These are phyloP conservation scores for Clonostachys rosea DNA, from an alignment of 2,329 filamentous ascomycete species.

Conservation along the genomic window DNA sequence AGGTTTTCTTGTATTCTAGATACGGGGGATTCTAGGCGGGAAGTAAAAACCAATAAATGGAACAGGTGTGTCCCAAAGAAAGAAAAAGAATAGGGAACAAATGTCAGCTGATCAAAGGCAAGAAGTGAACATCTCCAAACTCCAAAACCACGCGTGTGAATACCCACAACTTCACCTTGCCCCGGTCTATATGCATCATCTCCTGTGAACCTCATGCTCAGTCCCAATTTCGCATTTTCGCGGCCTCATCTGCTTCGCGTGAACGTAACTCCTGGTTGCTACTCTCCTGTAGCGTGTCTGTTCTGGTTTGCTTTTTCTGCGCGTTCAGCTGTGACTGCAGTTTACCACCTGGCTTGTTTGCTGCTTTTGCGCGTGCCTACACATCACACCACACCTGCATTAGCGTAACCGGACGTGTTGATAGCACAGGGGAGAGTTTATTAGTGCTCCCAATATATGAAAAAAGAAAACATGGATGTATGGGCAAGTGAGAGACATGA, in stretches of 20 bases:
- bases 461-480: no score
- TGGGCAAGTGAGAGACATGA: no score
- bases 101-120: no score
- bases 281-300: conserved; percentile 61
- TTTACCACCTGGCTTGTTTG: conserved; percentile 59
- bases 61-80: no score
- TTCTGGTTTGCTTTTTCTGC: conserved; percentile 70
- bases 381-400: neutral
- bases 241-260: conserved; percentile 62
- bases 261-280: conserved; percentile 62
- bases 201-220: conserved; percentile 7
- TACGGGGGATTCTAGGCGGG: no score
- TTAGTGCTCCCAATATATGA: no score
- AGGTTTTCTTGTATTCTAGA: no score
- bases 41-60: no score
- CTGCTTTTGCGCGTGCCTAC: conserved; percentile 63
- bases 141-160: neutral
- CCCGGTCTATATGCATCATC: neutral
- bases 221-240: conserved; percentile 26
- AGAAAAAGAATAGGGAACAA: no score
- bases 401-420: conserved; percentile 3
- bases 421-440: neutral
- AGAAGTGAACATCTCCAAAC: neutral
- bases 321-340: conserved; percentile 65
- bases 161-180: neutral